phyloP scores from a whole-genome alignment of 2,329 filamentous ascomycete genomes.

The Elsinoe perseae region DNA sequence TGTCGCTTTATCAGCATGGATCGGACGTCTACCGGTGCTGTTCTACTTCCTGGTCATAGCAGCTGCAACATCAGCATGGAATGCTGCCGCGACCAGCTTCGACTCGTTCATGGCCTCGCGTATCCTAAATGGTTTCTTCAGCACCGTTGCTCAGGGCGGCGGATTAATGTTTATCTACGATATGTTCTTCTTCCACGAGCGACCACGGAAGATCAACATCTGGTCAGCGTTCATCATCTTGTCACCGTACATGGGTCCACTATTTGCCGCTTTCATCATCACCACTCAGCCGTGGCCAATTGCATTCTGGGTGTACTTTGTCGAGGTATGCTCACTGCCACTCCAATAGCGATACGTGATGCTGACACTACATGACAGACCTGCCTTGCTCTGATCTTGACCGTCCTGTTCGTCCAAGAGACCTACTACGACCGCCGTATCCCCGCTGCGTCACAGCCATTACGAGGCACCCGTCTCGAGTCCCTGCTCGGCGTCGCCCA shows the following conservation, averaged over 20 bases:
- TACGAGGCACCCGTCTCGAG: conserved; percentile 26
- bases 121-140: conserved; percentile 41
- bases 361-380: neutral
- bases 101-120: conserved; percentile 36
- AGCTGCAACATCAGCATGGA: conserved; percentile 35
- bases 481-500: conserved; percentile 33
- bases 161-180: conserved; percentile 46
- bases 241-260: conserved; percentile 34
- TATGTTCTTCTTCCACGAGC: conserved; percentile 54
- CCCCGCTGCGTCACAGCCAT: conserved; percentile 27
- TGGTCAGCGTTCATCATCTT: conserved; percentile 34
- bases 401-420: conserved; percentile 40
- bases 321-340: conserved; percentile 23
- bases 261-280: conserved; percentile 45
- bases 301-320: conserved; percentile 44
- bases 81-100: conserved; percentile 32
- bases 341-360: neutral
- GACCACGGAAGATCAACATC: conserved; percentile 34
- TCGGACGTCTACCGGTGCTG: conserved; percentile 39
- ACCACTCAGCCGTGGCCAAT: conserved; percentile 37
- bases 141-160: conserved; percentile 35
- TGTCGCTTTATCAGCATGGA: conserved; percentile 37
- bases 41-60: conserved; percentile 35
- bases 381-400: conserved; percentile 32
- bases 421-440: conserved; percentile 44